These are phyloP conservation scores for Phanerochaete carnosa DNA, from an alignment of 768 basidiomycete genomes.

Conservation along the genomic window DNA sequence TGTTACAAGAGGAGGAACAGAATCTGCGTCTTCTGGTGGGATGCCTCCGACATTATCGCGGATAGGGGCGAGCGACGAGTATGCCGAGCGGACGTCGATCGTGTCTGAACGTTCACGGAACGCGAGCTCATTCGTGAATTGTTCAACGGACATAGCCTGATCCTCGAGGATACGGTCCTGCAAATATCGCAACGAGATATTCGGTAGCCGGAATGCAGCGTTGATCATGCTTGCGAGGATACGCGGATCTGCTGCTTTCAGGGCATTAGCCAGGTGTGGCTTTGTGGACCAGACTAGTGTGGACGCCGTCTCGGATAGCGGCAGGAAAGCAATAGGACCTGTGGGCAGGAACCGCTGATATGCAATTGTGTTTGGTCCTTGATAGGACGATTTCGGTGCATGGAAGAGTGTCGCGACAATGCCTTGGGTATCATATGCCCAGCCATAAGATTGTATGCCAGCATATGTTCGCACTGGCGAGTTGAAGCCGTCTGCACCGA, in stretches of 20 bases:
- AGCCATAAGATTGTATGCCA: constrained; percentile 83
- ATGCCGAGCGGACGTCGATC: constrained; percentile 61
- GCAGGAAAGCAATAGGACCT: constrained; percentile 94
- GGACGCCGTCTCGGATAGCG: constrained; percentile 71
- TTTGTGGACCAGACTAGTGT: constrained; percentile 95
- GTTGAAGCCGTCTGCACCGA: constrained; percentile 94
- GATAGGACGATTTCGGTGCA: constrained; percentile 56
- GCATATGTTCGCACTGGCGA: constrained; percentile 91
- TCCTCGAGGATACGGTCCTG: constrained; percentile 52
- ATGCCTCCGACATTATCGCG: constrained; percentile 37
- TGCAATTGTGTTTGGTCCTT: constrained; percentile 71
- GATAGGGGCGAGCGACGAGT: constrained; percentile 39
- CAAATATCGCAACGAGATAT: constrained; percentile 67
- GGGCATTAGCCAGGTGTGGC: constrained; percentile 68
- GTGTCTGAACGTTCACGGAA: constrained; percentile 74
- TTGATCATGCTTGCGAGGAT: constrained; percentile 79
- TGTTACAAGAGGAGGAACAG: constrained; percentile 71
- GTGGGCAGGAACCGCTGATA: constrained; percentile 95
- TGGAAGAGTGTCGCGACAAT: constrained; percentile 88
- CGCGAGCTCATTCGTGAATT: constrained; percentile 58
- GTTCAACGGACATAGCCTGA: constrained; percentile 39
- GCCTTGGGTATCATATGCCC: constrained; percentile 86
- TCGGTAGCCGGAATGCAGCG: constrained; percentile 84
- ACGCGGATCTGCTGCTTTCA: constrained; percentile 61
- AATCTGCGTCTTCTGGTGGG: constrained; percentile 57